Percentiles rank a stretch among this genome's conserved stretches.
These are phyloP conservation scores for Margaritispora aquatica DNA, from an alignment of 495 filamentous ascomycete species.

Conservation along the genomic window DNA sequence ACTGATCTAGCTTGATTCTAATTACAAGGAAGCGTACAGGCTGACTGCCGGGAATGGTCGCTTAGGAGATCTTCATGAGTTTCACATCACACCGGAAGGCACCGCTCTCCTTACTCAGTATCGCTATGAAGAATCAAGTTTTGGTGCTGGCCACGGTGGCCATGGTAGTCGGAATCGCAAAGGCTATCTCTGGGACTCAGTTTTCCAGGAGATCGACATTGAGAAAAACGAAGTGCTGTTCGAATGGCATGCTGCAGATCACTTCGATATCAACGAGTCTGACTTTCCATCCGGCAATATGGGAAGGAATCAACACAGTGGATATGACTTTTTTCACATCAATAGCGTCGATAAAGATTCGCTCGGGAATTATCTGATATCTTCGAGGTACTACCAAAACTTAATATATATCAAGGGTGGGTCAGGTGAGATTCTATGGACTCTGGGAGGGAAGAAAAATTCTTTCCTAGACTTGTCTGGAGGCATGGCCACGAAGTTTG, in stretches of 20 bases:
- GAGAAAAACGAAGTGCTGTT: constrained; percentile 36
- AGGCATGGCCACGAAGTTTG: constrained; percentile 37
- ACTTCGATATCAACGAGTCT: constrained; percentile 42
- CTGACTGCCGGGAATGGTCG: constrained; percentile 29
- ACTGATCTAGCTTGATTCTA: constrained; percentile 34
- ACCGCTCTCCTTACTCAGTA: constrained; percentile 49
- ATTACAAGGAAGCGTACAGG: constrained; percentile 36
- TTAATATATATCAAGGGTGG: constrained; percentile 56
- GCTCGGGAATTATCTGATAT: constrained; percentile 54
- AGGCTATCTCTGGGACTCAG: constrained; percentile 30
- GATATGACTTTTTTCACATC: constrained; percentile 63
- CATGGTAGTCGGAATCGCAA: constrained; percentile 27
- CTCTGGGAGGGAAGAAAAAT: constrained; percentile 43
- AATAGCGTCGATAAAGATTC: constrained; percentile 55
- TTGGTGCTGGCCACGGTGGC: constrained; percentile 28
- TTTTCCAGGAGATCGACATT: constrained; percentile 34
- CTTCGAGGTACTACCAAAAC: constrained; percentile 49
- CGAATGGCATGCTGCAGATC: constrained; percentile 34
- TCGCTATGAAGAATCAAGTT: constrained; percentile 33
- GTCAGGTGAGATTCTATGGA: constrained; percentile 53
- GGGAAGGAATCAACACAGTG: constrained; percentile 33
- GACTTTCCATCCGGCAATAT: constrained; percentile 29
- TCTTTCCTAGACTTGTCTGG: constrained; percentile 37
- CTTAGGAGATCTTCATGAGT: constrained; percentile 31
- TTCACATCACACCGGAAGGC: constrained; percentile 39